These are phyloP conservation scores for Trametes sp. DNA, from an alignment of 1,284 basidiomycete genomes.

Conservation along the genomic window DNA sequence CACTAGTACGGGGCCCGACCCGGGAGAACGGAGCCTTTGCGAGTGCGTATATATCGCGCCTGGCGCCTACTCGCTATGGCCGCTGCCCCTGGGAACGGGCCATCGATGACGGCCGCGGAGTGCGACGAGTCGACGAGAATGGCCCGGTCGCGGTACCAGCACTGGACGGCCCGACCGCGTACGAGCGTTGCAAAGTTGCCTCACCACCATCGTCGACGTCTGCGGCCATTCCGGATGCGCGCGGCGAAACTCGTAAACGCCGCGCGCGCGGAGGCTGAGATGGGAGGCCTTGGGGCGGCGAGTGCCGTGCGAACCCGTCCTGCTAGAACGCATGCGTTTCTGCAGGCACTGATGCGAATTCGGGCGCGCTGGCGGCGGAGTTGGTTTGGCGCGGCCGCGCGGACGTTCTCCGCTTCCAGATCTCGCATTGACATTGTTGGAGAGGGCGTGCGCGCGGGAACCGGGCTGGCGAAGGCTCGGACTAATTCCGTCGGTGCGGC, in stretches of 20 bases:
- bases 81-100: not conserved
- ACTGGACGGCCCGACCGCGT: not conserved
- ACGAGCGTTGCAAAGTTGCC: too few relatives aligned
- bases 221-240: not conserved
- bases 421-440: not conserved
- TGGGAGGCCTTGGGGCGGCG: too few relatives aligned
- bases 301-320: too few relatives aligned
- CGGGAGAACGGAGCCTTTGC: slow-evolving; percentile 18
- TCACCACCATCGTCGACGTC: too few relatives aligned
- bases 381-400: not conserved
- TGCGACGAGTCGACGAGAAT: slow-evolving; percentile 15
- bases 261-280: too few relatives aligned
- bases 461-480: slow-evolving; percentile 3
- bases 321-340: too few relatives aligned
- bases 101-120: slow-evolving; percentile 10
- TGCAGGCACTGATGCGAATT: not conserved
- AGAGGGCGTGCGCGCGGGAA: not conserved
- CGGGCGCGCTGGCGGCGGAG: not conserved
- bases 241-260: not conserved
- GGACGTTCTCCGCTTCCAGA: not conserved
- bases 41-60: not conserved
- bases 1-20: slow-evolving; percentile 6
- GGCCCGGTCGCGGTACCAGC: slow-evolving; percentile 1
- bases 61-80: not conserved
- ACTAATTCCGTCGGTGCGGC: not conserved